These are phyloP conservation scores for Sphaceloma murrayae DNA, from an alignment of 2,329 filamentous ascomycete species.

Conservation along the genomic window DNA sequence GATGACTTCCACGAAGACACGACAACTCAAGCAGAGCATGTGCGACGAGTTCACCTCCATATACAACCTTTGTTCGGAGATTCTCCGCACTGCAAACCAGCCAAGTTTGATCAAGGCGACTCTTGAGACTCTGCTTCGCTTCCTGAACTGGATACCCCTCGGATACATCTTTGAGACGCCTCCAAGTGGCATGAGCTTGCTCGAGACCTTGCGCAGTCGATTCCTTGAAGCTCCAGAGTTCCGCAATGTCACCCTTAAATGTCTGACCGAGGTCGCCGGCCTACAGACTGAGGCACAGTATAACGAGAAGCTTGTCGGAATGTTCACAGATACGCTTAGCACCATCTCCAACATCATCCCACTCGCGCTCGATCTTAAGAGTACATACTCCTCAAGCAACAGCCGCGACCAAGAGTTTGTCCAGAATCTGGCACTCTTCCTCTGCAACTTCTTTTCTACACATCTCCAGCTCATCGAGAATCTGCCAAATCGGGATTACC, in stretches of 20 bases:
- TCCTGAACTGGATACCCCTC: constrained; percentile 97
- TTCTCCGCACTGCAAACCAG: constrained; percentile 81
- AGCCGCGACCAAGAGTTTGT: constrained; percentile 94
- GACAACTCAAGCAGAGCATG: constrained; percentile 97
- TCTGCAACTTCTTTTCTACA: constrained; percentile 93
- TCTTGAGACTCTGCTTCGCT: constrained; percentile 85
- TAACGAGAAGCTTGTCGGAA: constrained; percentile 89
- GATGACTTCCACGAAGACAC: constrained; percentile 97
- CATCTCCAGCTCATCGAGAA: constrained; percentile 93
- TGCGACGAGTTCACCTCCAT: constrained; percentile 97
- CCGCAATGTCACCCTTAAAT: constrained; percentile 92
- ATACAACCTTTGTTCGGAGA: constrained; percentile 94
- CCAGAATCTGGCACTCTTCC: constrained; percentile 88
- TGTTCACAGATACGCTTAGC: constrained; percentile 95
- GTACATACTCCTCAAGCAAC: constrained; percentile 84
- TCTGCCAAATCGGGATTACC: constrained; percentile 85
- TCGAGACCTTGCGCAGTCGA: constrained; percentile 83
- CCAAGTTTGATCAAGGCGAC: constrained; percentile 90
- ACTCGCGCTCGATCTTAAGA: constrained; percentile 77
- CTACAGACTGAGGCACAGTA: constrained; percentile 80
- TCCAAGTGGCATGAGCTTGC: constrained; percentile 51
- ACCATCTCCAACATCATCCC: constrained; percentile 92
- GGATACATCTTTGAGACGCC: constrained; percentile 98
- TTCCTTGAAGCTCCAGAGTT: constrained; percentile 93
- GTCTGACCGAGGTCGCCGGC: constrained; percentile 91